Evolutionary conservation across 257 asterid species (phyloP), one percentile per base, ranked within the genome.

Genomic region (Nicotiana noctiflora): DNA sequence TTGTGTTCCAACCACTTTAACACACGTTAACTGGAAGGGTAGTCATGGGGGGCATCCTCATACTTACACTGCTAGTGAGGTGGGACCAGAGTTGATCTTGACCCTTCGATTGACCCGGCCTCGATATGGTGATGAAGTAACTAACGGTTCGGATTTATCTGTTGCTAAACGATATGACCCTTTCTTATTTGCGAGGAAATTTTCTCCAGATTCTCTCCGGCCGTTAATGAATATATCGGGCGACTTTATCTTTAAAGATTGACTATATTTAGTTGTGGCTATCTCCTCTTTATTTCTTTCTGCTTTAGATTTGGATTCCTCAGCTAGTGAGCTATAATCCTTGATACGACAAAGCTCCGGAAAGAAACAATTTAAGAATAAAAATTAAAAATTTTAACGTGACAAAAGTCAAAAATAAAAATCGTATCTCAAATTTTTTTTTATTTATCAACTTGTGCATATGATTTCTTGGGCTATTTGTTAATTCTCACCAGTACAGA

Each of bases 131-230:
- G 90, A 80, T 46, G 94, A 86, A 27, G 53, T 5, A 40, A 31
- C 77, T 0, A 82, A 87, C 86, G 90, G 88, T 10, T 82, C 88
- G 0, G 86, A 88, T 82, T 61, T 83, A 83, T 25, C 87, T 3
- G 80, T 59, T 27, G 19, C 6, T 85, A 76, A 60, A 17, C 81
- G 90, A 63, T 85, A 37, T 51, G 90, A 93, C 32, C 94, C 93
- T 23, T 92, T 92, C 56, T 34, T 92, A 87, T 92, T 93, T 55
- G 98, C 97, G 0, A 85, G 98, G 80, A 93, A 93, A 75, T 93
- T 93, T 77, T 77, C 89, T 2, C 86, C 88, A 0, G 89, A 80
- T 8, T 61, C 91, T 51, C 10, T 91, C 60, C 74, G 25, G 70
- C 82, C 64, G 12, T 81, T 93, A 81, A 59, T 91, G 62, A 76